phyloP scores from a whole-genome alignment of 2,329 filamentous ascomycete genomes.

The Aspergillus ochraceoroseus region DNA sequence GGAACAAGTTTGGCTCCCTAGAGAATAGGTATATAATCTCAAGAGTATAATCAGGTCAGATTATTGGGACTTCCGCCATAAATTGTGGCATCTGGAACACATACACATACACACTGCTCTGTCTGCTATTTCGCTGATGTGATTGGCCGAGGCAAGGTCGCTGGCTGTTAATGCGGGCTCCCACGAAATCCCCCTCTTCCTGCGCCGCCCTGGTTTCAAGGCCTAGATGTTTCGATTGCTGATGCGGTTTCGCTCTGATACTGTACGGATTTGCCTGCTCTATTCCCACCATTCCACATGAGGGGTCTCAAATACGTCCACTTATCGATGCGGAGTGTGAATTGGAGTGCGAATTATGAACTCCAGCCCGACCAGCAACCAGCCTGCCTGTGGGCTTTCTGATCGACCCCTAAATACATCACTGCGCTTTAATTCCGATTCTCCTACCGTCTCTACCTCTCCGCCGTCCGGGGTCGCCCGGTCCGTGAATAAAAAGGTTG shows the following conservation, averaged over 20 bases:
- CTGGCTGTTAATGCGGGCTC: conserved; percentile 13
- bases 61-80: no score
- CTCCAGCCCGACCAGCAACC: conserved; percentile 17
- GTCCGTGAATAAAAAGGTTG: conserved; percentile 18
- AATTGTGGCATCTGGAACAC: no score
- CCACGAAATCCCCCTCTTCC: conserved; percentile 4
- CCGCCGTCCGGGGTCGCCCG: conserved; percentile 7
- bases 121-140: conserved; percentile 8
- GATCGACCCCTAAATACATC: conserved; percentile 7
- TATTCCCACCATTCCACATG: no score
- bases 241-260: background rate
- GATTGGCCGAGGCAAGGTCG: conserved; percentile 14
- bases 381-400: conserved; percentile 14
- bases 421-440: conserved; percentile 10
- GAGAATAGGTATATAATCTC: no score
- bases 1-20: no score
- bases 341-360: conserved; percentile 21
- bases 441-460: conserved; percentile 7
- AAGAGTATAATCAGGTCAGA: no score
- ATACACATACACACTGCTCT: no score
- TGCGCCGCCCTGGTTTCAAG: conserved; percentile 3
- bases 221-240: conserved; percentile 3
- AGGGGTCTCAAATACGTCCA: conserved; percentile 9
- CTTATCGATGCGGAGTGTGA: conserved; percentile 21
- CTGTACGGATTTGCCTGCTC: no score